A percentile compares a stretch with the other conserved stretches of the same genome.
phyloP scores from a whole-genome alignment of 495 filamentous ascomycete genomes.

The Thozetella sp. region DNA sequence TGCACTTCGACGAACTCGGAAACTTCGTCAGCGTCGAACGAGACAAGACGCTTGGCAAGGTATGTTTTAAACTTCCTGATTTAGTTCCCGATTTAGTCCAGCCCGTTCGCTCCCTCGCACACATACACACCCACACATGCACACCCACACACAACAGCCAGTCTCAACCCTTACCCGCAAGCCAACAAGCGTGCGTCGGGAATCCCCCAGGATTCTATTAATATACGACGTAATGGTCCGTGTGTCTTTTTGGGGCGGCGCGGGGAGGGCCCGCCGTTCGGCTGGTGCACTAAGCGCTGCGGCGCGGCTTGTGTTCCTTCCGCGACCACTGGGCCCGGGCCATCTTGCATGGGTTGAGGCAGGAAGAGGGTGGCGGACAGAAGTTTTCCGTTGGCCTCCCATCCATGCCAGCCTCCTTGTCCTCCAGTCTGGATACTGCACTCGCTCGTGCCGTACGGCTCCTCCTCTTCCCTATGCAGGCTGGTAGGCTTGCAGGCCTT shows the following conservation, averaged over 20 bases:
- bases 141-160: too few species aligned
- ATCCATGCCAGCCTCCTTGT: constrained; percentile 1
- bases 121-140: too few species aligned
- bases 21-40: constrained; percentile 87
- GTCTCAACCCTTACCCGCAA: not conserved
- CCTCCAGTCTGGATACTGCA: not conserved
- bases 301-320: constrained; percentile 15
- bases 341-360: not conserved
- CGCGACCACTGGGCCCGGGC: constrained; percentile 9
- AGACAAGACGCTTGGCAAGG: constrained; percentile 83
- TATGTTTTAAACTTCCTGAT: constrained; percentile 26
- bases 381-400: not conserved
- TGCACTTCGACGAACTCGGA: constrained; percentile 85
- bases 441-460: not conserved
- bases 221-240: constrained; percentile 2
- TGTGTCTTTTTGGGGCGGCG: constrained; percentile 12
- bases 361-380: not conserved
- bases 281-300: constrained; percentile 9
- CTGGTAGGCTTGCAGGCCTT: not conserved
- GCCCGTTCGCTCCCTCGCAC: too few species aligned
- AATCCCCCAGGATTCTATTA: constrained; percentile 9
- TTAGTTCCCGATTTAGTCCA: constrained; percentile 7
- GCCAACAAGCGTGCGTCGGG: not conserved
- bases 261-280: constrained; percentile 3
- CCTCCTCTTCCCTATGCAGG: too few species aligned